phyloP scores from a whole-genome alignment of 2,329 filamentous ascomycete species.

The Orbilia brochopaga region DNA sequence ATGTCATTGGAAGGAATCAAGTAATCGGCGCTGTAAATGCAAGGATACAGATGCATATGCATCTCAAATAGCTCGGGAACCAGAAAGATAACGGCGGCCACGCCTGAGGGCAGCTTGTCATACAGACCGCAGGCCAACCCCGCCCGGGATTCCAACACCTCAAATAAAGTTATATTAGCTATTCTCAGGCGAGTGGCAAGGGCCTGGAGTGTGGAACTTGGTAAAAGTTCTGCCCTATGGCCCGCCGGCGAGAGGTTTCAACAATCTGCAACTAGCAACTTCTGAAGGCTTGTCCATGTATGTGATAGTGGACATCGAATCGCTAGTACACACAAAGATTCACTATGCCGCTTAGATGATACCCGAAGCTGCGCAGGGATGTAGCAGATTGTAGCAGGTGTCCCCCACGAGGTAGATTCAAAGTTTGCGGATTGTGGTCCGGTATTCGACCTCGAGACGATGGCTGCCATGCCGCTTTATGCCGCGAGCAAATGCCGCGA shows the following conservation, averaged over 20 bases:
- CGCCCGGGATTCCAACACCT: slow-evolving; percentile 34
- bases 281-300: background rate
- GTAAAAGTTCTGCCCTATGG: slow-evolving; percentile 38
- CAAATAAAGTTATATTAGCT: slow-evolving; percentile 38
- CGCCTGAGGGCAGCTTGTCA: slow-evolving; percentile 40
- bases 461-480: background rate
- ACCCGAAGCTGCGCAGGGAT: background rate
- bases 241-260: slow-evolving; percentile 45
- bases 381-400: background rate
- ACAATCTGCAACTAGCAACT: background rate
- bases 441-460: background rate
- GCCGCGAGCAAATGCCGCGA: background rate
- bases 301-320: slow-evolving; percentile 1
- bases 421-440: background rate
- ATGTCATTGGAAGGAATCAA: slow-evolving; percentile 6
- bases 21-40: slow-evolving; percentile 44
- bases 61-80: slow-evolving; percentile 29
- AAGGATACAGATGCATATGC: slow-evolving; percentile 35
- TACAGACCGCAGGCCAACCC: slow-evolving; percentile 46
- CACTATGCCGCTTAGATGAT: background rate
- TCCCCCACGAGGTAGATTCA: background rate
- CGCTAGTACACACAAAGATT: background rate
- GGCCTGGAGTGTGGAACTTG: slow-evolving; percentile 13
- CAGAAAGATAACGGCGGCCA: slow-evolving; percentile 38
- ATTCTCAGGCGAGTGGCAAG: slow-evolving; percentile 20